phyloP scores from a whole-genome alignment of 2,329 filamentous ascomycete genomes.

The Fusarium sp. region DNA sequence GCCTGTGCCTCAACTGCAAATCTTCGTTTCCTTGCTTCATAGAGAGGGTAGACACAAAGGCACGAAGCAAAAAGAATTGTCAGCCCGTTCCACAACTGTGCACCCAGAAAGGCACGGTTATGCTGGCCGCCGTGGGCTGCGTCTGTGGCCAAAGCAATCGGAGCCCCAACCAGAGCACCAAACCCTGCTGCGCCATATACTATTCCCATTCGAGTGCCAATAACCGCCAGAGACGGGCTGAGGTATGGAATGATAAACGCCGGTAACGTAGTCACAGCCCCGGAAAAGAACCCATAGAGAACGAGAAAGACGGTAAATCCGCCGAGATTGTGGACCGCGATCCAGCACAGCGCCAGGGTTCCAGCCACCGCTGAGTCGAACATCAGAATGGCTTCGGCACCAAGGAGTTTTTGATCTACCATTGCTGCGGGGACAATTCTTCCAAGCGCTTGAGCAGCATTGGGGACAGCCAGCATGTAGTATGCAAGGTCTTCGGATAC shows the following conservation, averaged over 20 bases:
- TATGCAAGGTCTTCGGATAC: neutral
- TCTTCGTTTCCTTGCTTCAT: neutral
- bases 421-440: neutral
- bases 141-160: neutral
- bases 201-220: constrained; percentile 4
- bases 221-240: neutral
- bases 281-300: neutral
- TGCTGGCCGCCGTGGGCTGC: neutral
- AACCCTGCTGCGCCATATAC: neutral
- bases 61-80: neutral
- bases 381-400: neutral
- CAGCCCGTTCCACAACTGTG: neutral
- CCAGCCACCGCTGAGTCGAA: neutral
- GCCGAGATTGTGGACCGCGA: neutral
- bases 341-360: neutral
- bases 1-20: neutral
- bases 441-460: neutral
- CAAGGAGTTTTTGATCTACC: neutral
- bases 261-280: neutral
- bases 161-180: neutral
- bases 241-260: neutral
- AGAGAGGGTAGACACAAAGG: neutral
- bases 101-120: neutral
- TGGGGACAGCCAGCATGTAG: neutral
- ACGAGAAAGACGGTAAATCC: neutral